Conservation (phyloP, 202 grass and related monocot genomes). For the Miscanthus sacchariflorus region DNA sequence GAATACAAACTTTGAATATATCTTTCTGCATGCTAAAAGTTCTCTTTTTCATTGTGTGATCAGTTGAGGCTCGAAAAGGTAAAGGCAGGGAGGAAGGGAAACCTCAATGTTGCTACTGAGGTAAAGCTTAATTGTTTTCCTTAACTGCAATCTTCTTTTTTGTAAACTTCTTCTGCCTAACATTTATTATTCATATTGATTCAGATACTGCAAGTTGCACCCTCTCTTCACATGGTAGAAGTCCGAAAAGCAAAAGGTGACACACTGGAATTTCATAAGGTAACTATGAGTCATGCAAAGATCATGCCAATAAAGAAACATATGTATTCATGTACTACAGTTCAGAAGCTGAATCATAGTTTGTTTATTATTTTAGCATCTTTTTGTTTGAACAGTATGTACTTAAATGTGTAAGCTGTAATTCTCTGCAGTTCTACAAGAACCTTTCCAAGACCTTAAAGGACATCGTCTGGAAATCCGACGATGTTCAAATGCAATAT, state of each 20-base stretch:
- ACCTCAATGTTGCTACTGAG: slow-evolving; percentile 82
- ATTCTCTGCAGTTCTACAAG: slow-evolving; percentile 70
- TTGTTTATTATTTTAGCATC: no score
- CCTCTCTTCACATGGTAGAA: slow-evolving; percentile 85
- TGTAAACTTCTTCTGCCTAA: slow-evolving; percentile 15
- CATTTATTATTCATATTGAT: slow-evolving; percentile 30
- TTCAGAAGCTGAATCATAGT: no score
- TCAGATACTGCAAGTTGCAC: slow-evolving; percentile 80
- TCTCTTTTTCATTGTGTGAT: slow-evolving; percentile 6
- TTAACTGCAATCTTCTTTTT: slow-evolving; percentile 14
- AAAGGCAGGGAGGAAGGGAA: slow-evolving; percentile 84
- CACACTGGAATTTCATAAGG: slow-evolving; percentile 88
- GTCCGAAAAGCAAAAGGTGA: slow-evolving; percentile 83
- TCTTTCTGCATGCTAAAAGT: slow-evolving; percentile 19
- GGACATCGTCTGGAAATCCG: slow-evolving; percentile 81
- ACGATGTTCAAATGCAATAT: slow-evolving; percentile 48
- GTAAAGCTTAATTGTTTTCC: slow-evolving; percentile 31
- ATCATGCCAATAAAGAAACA: no score
- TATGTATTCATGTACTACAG: no score
- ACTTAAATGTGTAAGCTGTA: not conserved
- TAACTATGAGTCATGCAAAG: slow-evolving; percentile 33
- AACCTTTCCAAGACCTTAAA: slow-evolving; percentile 74
- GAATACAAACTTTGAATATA: not conserved
- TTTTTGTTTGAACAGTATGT: no score
- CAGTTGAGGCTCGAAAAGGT: slow-evolving; percentile 73